Evolutionary conservation across 2,329 filamentous ascomycete species (phyloP).

Genomic region (Tolypocladium ophioglossoides): DNA sequence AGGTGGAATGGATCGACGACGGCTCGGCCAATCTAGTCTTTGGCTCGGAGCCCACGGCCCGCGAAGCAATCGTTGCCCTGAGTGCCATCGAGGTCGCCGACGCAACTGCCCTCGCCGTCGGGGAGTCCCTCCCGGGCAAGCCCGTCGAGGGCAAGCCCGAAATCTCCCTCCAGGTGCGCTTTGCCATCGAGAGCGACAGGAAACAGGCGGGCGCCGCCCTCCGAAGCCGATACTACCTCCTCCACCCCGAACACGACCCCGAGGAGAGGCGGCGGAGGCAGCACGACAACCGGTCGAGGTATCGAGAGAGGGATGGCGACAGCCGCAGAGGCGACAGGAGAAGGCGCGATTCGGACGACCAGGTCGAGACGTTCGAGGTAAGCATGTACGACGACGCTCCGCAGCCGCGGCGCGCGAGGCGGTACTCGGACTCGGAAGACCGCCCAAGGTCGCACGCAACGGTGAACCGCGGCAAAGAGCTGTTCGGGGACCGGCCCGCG

Average conservation of each 20-base stretch:
- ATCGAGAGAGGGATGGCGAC: slow-evolving; percentile 45
- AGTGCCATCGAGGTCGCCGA: slow-evolving; percentile 42
- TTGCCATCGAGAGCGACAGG: slow-evolving; percentile 64
- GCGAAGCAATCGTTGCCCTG: slow-evolving; percentile 44
- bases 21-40: slow-evolving; percentile 82
- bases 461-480: slow-evolving; percentile 46
- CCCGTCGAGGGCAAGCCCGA: slow-evolving; percentile 57
- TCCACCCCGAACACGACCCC: slow-evolving; percentile 82
- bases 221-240: slow-evolving; percentile 81
- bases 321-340: slow-evolving; percentile 17
- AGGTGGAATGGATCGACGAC: slow-evolving; percentile 93
- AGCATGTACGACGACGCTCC: slow-evolving; percentile 73
- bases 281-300: slow-evolving; percentile 47
- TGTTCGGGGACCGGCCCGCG: slow-evolving; percentile 40
- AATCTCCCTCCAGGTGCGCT: slow-evolving; percentile 58
- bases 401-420: slow-evolving; percentile 15
- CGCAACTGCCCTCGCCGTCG: slow-evolving; percentile 41
- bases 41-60: slow-evolving; percentile 38
- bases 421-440: slow-evolving; percentile 15
- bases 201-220: slow-evolving; percentile 71
- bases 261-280: slow-evolving; percentile 56
- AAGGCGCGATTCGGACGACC: slow-evolving; percentile 34
- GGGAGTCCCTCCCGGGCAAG: slow-evolving; percentile 62
- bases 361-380: slow-evolving; percentile 53
- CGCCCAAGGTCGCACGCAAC: slow-evolving; percentile 16